A percentile compares a stretch with the other conserved stretches of the same genome.
Evolutionary conservation across 2,329 filamentous ascomycete species (phyloP).

Genomic region (Didymellaceae sp.): DNA sequence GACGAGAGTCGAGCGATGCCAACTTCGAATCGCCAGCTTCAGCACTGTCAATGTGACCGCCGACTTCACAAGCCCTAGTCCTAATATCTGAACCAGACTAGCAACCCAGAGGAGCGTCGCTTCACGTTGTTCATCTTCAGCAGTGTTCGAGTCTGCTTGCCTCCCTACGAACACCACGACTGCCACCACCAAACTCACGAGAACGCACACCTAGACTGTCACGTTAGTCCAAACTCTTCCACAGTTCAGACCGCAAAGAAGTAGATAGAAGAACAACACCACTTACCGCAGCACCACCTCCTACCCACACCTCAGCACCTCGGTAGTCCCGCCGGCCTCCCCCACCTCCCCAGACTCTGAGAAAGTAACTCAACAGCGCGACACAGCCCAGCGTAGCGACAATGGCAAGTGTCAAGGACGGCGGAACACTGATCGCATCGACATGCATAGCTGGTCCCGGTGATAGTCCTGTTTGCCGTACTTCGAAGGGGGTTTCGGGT

Average conservation of each 20-base stretch:
- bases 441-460: conserved; percentile 26
- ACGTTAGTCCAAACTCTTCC: neutral
- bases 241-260: too few relatives aligned
- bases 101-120: conserved; percentile 29
- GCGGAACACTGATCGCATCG: conserved; percentile 22
- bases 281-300: conserved; percentile 50
- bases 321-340: conserved; percentile 57
- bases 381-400: conserved; percentile 50
- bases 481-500: conserved; percentile 17
- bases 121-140: neutral
- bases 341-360: conserved; percentile 55
- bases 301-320: conserved; percentile 58
- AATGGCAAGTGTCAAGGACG: conserved; percentile 44
- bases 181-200: conserved; percentile 19
- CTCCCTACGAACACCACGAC: neutral
- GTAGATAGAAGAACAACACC: neutral
- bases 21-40: conserved; percentile 45
- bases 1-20: conserved; percentile 50
- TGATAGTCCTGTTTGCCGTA: too few relatives aligned
- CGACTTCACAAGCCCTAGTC: conserved; percentile 55
- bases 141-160: neutral
- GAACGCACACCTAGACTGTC: conserved; percentile 16
- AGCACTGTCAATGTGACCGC: conserved; percentile 56
- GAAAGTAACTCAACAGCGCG: conserved; percentile 50
- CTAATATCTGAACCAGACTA: conserved; percentile 53